Conservation (phyloP, 2,329 filamentous ascomycete genomes). For the Orbilia oligospora region DNA sequence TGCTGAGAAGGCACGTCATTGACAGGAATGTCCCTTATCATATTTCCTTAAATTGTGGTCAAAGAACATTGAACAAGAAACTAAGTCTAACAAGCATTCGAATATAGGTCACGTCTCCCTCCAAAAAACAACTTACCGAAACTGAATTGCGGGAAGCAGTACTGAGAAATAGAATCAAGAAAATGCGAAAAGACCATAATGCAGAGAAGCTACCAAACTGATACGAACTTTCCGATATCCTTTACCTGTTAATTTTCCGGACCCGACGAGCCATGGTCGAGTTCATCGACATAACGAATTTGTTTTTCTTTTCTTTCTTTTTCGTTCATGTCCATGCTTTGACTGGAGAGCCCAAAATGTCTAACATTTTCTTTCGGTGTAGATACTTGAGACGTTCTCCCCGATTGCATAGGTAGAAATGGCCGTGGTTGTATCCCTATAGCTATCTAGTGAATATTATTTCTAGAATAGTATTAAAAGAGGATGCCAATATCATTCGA, state of each 20-base stretch:
- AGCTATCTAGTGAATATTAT: constrained; percentile 27
- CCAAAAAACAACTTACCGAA: constrained; percentile 47
- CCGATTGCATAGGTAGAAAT: constrained; percentile 33
- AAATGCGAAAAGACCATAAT: constrained; percentile 39
- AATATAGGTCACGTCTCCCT: constrained; percentile 18
- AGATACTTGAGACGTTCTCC: constrained; percentile 45
- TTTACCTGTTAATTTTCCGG: not conserved
- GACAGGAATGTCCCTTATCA: constrained; percentile 55
- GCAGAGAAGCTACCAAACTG: constrained; percentile 25
- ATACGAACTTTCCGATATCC: constrained; percentile 15
- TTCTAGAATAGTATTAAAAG: constrained; percentile 1
- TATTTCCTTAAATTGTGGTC: constrained; percentile 16
- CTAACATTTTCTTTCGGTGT: constrained; percentile 56
- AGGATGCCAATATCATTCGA: constrained; percentile 28
- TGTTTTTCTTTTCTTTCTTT: not conserved
- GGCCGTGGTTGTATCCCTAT: constrained; percentile 5
- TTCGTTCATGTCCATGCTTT: constrained; percentile 10
- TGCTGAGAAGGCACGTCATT: constrained; percentile 61
- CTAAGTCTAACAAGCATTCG: constrained; percentile 25
- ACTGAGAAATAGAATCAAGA: constrained; percentile 57
- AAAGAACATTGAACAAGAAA: not conserved
- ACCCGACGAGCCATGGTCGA: not conserved
- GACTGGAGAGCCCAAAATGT: constrained; percentile 32
- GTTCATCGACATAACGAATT: constrained; percentile 4
- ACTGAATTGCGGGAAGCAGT: constrained; percentile 53